Evolutionary conservation across 2,329 filamentous ascomycete genomes (phyloP).

Genomic region (Canariomyces notabilis): DNA sequence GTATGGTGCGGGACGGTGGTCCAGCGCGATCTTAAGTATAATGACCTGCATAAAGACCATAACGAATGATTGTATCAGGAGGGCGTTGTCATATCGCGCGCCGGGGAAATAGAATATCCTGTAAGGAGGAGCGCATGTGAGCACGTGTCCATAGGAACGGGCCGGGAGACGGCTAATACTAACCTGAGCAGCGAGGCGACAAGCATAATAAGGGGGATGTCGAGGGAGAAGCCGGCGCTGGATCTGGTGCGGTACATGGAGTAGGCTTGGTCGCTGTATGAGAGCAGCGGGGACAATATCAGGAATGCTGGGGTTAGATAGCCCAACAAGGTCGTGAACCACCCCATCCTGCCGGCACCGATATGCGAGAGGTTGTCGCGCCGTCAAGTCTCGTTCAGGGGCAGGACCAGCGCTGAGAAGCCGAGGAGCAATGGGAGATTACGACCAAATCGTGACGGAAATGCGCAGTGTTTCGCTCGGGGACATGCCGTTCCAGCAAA

Average conservation of each 20-base stretch:
- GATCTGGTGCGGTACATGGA: conserved; percentile 61
- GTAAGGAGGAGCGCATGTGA: conserved; percentile 14
- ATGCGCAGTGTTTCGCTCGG: neutral
- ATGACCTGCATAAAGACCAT: conserved; percentile 61
- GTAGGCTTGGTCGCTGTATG: conserved; percentile 60
- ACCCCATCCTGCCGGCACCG: conserved; percentile 31
- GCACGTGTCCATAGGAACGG: neutral
- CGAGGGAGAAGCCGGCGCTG: conserved; percentile 64
- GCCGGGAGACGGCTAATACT: neutral
- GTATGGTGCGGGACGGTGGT: conserved; percentile 57
- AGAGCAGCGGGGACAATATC: conserved; percentile 57
- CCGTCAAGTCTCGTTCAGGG: neutral
- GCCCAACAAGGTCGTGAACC: conserved; percentile 47
- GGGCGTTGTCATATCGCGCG: conserved; percentile 57
- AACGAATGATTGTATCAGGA: conserved; percentile 60
- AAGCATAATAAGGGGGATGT: conserved; percentile 69
- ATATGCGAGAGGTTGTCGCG: neutral
- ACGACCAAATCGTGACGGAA: neutral
- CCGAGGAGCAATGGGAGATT: neutral
- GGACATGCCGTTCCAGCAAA: conserved; percentile 2
- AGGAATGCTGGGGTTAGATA: conserved; percentile 59
- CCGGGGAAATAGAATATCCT: conserved; percentile 69
- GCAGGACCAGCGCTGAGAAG: neutral
- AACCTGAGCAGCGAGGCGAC: conserved; percentile 63
- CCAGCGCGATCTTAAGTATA: conserved; percentile 63